phyloP scores from a whole-genome alignment of 140 eudicot species.

The Flaveria floridana region DNA sequence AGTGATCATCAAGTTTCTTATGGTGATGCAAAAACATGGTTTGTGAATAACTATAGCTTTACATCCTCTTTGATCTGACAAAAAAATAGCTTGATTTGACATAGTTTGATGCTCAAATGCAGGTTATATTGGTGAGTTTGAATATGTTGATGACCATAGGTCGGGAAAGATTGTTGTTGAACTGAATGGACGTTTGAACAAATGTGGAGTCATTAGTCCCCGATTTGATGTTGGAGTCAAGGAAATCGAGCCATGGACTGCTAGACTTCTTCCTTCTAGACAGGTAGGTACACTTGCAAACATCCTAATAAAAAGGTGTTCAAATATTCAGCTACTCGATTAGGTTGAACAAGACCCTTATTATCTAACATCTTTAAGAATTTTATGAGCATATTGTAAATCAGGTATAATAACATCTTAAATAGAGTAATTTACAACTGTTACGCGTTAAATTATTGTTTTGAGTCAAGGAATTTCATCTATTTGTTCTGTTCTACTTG shows the following conservation, averaged over 20 bases:
- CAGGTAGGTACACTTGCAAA: slow-evolving; percentile 13
- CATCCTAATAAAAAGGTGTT: neutral
- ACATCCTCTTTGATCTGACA: neutral
- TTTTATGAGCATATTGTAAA: neutral
- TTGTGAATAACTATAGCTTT: neutral
- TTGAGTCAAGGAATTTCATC: neutral
- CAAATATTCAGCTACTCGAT: neutral
- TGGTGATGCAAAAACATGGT: slow-evolving; percentile 34
- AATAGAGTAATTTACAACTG: neutral
- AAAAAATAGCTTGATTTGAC: neutral
- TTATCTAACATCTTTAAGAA: neutral
- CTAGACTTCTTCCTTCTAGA: slow-evolving; percentile 34
- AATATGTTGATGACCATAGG: slow-evolving; percentile 32
- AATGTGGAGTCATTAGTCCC: slow-evolving; percentile 35
- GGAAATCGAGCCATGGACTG: slow-evolving; percentile 35
- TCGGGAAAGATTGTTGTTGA: slow-evolving; percentile 35
- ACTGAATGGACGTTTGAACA: slow-evolving; percentile 34
- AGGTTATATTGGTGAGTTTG: slow-evolving; percentile 37
- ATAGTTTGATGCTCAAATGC: neutral
- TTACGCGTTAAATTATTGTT: neutral
- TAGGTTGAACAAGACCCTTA: neutral
- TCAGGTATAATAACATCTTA: neutral
- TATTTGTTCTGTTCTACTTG: neutral
- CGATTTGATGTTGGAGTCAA: slow-evolving; percentile 30
- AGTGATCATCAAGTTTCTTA: slow-evolving; percentile 33